Evolutionary conservation across 148 eudicot genomes (phyloP).

Genomic region (Fallopia convolvulus): DNA sequence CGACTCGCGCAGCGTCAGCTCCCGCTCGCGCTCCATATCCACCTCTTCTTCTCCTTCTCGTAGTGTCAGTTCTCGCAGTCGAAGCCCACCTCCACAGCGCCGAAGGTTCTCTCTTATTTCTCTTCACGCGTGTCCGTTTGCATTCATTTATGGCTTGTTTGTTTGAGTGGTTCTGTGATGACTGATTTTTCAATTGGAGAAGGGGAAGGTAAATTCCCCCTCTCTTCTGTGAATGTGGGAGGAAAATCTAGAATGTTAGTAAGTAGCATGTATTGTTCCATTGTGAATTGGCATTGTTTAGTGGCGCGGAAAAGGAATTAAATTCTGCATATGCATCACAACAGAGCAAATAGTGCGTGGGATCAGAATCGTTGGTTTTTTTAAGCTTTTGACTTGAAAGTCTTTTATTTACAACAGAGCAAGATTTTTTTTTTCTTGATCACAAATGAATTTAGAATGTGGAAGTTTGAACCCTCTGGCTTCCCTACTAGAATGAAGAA

Average conservation of each 20-base stretch:
- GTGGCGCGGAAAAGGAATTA: background rate
- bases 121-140: background rate
- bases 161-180: background rate
- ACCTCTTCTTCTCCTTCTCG: conserved; percentile 3
- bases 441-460: background rate
- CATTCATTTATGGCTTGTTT: background rate
- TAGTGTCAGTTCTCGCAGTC: conserved; percentile 3
- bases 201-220: background rate
- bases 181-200: background rate
- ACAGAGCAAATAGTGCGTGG: background rate
- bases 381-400: background rate
- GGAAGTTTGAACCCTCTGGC: background rate
- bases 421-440: background rate
- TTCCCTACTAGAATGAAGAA: background rate
- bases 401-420: background rate
- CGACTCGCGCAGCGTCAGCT: background rate
- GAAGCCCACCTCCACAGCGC: conserved; percentile 3
- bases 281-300: background rate
- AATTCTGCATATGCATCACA: background rate
- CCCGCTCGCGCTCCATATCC: background rate
- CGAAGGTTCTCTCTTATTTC: conserved; percentile 5
- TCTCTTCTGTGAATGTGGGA: background rate
- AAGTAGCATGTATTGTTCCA: background rate
- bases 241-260: background rate
- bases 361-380: background rate